These are phyloP conservation scores for Neopestalotiopsis clavispora DNA, from an alignment of 2,329 filamentous ascomycete species.

Conservation along the genomic window DNA sequence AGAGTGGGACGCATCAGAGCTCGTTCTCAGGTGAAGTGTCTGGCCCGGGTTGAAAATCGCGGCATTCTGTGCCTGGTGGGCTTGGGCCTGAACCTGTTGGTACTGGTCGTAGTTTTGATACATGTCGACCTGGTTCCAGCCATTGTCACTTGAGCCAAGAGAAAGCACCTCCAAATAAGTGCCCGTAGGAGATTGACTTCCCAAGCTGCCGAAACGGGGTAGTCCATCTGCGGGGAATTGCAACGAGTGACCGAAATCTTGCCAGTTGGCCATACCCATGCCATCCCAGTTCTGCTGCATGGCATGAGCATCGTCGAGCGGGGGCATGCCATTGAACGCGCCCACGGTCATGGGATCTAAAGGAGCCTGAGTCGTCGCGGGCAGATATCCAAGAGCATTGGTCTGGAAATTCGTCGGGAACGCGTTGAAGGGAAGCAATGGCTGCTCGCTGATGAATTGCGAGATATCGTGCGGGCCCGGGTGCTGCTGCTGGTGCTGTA, in stretches of 20 bases:
- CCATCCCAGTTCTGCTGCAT: conserved; percentile 61
- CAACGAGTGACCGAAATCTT: conserved; percentile 76
- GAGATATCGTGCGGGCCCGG: conserved; percentile 52
- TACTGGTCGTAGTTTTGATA: conserved; percentile 74
- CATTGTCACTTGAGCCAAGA: conserved; percentile 81
- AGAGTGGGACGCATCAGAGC: conserved; percentile 83
- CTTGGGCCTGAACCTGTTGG: conserved; percentile 43
- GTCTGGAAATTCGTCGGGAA: conserved; percentile 59
- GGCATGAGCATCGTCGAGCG: conserved; percentile 61
- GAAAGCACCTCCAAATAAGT: conserved; percentile 88
- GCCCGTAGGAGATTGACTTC: conserved; percentile 73
- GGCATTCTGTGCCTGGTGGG: conserved; percentile 54
- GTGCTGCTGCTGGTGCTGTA: conserved; percentile 56
- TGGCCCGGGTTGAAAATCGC: conserved; percentile 92
- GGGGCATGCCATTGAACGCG: conserved; percentile 62
- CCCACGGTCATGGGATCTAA: conserved; percentile 63
- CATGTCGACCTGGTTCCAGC: conserved; percentile 83
- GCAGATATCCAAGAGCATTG: conserved; percentile 64
- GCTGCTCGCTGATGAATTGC: conserved; percentile 61
- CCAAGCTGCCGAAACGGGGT: conserved; percentile 49
- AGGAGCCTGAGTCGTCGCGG: conserved; percentile 65
- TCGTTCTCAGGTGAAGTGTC: conserved; percentile 84
- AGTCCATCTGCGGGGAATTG: conserved; percentile 47
- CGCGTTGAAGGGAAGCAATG: conserved; percentile 60
- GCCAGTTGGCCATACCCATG: conserved; percentile 73